A percentile compares a stretch with the other conserved stretches of the same genome.
Evolutionary conservation across 768 basidiomycete genomes (phyloP).

Genomic region (Mycena metata): DNA sequence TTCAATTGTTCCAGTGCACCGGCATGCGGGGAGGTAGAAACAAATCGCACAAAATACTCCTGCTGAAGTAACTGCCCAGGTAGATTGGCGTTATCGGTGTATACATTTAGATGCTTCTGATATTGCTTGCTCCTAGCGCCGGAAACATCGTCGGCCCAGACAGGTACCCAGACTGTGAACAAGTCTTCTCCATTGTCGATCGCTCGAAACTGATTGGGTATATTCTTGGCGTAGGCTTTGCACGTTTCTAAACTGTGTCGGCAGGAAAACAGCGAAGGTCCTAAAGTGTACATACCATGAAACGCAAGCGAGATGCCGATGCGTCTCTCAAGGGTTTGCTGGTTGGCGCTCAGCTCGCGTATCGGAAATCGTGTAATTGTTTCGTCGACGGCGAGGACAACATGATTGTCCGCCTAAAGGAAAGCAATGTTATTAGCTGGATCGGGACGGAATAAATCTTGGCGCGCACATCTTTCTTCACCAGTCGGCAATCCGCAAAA

Average conservation of each 20-base stretch:
- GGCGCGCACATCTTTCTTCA: constrained; percentile 5
- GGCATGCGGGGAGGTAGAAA: constrained; percentile 47
- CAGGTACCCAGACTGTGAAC: constrained; percentile 20
- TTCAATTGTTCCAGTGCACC: constrained; percentile 48
- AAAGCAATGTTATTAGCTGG: too few relatives aligned
- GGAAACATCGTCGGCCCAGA: constrained; percentile 42
- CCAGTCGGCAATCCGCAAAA: not conserved
- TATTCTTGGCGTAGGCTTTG: not conserved
- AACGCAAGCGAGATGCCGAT: not conserved
- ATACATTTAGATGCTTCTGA: constrained; percentile 53
- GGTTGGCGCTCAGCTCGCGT: not conserved
- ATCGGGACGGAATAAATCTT: not conserved
- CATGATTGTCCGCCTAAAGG: not conserved
- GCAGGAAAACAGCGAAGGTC: too few relatives aligned
- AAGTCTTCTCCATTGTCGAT: constrained; percentile 29
- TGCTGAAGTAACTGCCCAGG: constrained; percentile 48
- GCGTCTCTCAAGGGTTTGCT: constrained; percentile 2
- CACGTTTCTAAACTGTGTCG: not conserved
- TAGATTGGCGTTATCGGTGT: constrained; percentile 45
- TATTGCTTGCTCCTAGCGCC: constrained; percentile 44
- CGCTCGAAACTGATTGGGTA: constrained; percentile 15
- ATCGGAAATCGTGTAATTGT: not conserved
- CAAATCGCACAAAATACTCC: constrained; percentile 45
- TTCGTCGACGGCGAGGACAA: not conserved
- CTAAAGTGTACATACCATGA: too few relatives aligned